Percentiles rank a stretch among this genome's conserved stretches.
Conservation (phyloP, 2,329 filamentous ascomycete species). For the Microthyrium microscopicum region DNA sequence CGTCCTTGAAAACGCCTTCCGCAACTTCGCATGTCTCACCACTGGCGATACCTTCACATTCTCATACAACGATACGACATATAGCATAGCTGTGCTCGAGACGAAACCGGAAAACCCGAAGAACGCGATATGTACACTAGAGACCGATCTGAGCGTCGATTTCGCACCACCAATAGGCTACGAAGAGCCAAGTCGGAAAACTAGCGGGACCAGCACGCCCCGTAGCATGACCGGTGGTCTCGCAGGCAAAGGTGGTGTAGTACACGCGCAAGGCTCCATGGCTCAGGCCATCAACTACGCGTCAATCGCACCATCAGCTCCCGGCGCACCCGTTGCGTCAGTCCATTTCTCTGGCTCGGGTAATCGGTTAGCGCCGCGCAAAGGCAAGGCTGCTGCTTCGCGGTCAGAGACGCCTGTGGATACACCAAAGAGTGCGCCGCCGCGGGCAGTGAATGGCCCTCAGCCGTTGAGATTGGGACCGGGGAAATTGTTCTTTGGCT, state of each 20-base stretch:
- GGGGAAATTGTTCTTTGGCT: slow-evolving; percentile 93
- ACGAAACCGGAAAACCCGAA: slow-evolving; percentile 78
- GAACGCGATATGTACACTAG: slow-evolving; percentile 76
- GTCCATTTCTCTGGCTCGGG: slow-evolving; percentile 71
- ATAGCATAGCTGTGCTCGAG: slow-evolving; percentile 84
- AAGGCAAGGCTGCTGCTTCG: slow-evolving; percentile 59
- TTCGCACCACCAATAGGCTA: slow-evolving; percentile 91
- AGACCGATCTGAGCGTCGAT: slow-evolving; percentile 92
- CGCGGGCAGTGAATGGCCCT: slow-evolving; percentile 53
- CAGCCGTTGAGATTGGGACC: slow-evolving; percentile 70
- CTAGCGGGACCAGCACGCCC: slow-evolving; percentile 76
- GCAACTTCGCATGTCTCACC: slow-evolving; percentile 86
- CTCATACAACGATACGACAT: slow-evolving; percentile 85
- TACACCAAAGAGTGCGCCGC: slow-evolving; percentile 23
- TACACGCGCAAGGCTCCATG: slow-evolving; percentile 85
- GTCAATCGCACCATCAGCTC: slow-evolving; percentile 63
- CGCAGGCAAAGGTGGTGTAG: slow-evolving; percentile 49
- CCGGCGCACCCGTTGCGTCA: slow-evolving; percentile 44
- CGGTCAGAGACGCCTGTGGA: slow-evolving; percentile 43
- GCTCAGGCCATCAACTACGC: slow-evolving; percentile 95
- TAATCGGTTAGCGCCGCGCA: slow-evolving; percentile 70
- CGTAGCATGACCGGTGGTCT: slow-evolving; percentile 47
- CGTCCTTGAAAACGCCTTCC: slow-evolving; percentile 89
- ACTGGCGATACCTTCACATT: slow-evolving; percentile 94
- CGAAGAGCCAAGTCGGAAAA: slow-evolving; percentile 64